phyloP scores from a whole-genome alignment of 352 stramenopile genomes.

The Phytophthora foliorum region DNA sequence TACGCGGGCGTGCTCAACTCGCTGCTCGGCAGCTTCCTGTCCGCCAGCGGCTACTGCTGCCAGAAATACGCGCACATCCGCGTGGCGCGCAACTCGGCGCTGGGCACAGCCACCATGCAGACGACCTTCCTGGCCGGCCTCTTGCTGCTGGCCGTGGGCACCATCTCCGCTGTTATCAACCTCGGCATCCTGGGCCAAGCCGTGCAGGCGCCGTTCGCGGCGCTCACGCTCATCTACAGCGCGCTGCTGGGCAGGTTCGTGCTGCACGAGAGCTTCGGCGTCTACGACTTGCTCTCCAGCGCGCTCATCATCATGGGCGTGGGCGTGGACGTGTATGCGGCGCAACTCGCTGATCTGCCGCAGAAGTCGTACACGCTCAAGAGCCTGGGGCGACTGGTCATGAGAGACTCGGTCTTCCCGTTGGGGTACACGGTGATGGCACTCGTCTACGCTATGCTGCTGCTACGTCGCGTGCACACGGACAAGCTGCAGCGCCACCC shows the following conservation, averaged over 20 bases:
- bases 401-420: conserved; percentile 67
- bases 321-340: conserved; percentile 68
- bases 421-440: conserved; percentile 59
- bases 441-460: conserved; percentile 56
- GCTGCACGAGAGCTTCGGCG: conserved; percentile 58
- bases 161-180: conserved; percentile 77
- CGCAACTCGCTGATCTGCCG: conserved; percentile 53
- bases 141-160: conserved; percentile 70
- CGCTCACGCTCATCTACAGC: conserved; percentile 85
- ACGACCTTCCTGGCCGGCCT: conserved; percentile 63
- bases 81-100: conserved; percentile 54
- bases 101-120: conserved; percentile 73
- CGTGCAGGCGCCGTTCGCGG: conserved; percentile 82
- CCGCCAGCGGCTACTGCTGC: conserved; percentile 83
- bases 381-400: conserved; percentile 56
- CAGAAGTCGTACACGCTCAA: conserved; percentile 67
- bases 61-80: conserved; percentile 79
- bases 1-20: conserved; percentile 83
- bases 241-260: conserved; percentile 75
- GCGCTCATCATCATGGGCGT: conserved; percentile 74
- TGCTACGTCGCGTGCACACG: conserved; percentile 65
- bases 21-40: conserved; percentile 79
- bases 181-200: conserved; percentile 79
- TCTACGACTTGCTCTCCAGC: conserved; percentile 66
- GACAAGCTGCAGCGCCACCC: conserved; percentile 63